Percentiles rank a stretch among this genome's conserved stretches.
These are phyloP conservation scores for Farysia itapuensis DNA, from an alignment of 1,284 basidiomycete species.

Conservation along the genomic window DNA sequence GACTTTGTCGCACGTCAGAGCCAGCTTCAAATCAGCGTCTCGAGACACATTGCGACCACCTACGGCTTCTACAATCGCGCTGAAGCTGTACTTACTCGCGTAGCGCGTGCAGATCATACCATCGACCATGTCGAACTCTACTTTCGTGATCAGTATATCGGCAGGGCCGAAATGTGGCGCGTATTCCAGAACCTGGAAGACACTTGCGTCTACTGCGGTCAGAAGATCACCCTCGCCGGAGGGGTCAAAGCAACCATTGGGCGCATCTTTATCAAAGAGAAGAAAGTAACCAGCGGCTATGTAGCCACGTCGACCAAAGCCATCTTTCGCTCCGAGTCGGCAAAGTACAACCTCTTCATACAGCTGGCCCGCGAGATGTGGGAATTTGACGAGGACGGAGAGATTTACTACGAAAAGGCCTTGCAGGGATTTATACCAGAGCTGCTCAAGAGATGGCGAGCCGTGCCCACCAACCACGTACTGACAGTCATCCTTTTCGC, in stretches of 20 bases:
- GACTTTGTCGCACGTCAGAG: slow-evolving; percentile 41
- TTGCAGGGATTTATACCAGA: slow-evolving; percentile 68
- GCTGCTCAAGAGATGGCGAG: slow-evolving; percentile 64
- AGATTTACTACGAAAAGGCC: slow-evolving; percentile 85
- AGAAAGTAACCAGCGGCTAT: slow-evolving; percentile 69
- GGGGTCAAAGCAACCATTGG: slow-evolving; percentile 56
- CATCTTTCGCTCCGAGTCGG: slow-evolving; percentile 81
- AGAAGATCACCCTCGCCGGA: slow-evolving; percentile 51
- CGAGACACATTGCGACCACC: slow-evolving; percentile 42
- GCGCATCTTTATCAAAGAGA: slow-evolving; percentile 54
- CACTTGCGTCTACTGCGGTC: slow-evolving; percentile 58
- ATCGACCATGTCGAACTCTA: slow-evolving; percentile 59
- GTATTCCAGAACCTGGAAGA: slow-evolving; percentile 50
- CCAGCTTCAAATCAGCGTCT: slow-evolving; percentile 52
- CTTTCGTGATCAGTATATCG: slow-evolving; percentile 58
- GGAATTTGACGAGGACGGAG: slow-evolving; percentile 93
- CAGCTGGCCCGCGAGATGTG: slow-evolving; percentile 94
- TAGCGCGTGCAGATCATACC: slow-evolving; percentile 35
- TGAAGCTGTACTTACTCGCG: slow-evolving; percentile 44
- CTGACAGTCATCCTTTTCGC: slow-evolving; percentile 93
- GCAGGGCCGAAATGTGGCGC: slow-evolving; percentile 59
- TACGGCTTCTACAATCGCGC: slow-evolving; percentile 50
- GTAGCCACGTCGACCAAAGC: slow-evolving; percentile 81
- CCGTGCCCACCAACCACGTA: slow-evolving; percentile 78
- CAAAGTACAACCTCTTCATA: slow-evolving; percentile 79